phyloP scores from a whole-genome alignment of 257 asterid genomes.

The Cinchona pubescens region DNA sequence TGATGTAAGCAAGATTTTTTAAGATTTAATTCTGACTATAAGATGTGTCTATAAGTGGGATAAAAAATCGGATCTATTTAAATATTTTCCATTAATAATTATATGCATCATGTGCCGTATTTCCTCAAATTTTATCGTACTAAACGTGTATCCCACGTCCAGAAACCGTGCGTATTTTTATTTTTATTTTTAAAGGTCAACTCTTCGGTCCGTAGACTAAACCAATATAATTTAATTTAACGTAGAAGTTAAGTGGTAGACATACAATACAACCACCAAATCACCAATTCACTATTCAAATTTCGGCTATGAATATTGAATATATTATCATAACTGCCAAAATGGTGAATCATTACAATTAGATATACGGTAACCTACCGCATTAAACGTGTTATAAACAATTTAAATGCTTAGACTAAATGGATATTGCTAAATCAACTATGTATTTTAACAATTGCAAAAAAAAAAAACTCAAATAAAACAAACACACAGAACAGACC shows the following conservation, averaged over 20 bases:
- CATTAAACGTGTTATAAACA: not conserved
- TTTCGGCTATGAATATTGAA: conserved; percentile 5
- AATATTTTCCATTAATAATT: too few relatives aligned
- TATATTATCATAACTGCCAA: too few relatives aligned
- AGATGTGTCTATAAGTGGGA: too few relatives aligned
- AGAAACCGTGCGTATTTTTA: conserved; percentile 2
- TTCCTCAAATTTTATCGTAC: not conserved
- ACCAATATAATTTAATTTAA: too few relatives aligned
- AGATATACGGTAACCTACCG: not conserved
- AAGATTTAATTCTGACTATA: too few relatives aligned
- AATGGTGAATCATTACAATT: too few relatives aligned
- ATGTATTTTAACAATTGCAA: too few relatives aligned
- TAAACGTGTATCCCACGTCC: conserved; percentile 10
- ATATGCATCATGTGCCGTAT: not conserved
- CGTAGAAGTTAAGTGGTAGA: not conserved
- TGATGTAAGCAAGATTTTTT: too few relatives aligned
- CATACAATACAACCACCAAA: too few relatives aligned
- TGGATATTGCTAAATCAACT: not conserved
- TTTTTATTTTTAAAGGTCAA: not conserved
- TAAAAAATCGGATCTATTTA: too few relatives aligned
- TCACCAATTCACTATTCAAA: conserved; percentile 15
- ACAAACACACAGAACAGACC: too few relatives aligned
- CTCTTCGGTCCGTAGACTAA: conserved; percentile 5
- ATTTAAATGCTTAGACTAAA: not conserved
- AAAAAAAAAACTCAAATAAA: not conserved